Conservation (phyloP, 345 rosid species). For the Eucalyptus tenuipes region DNA sequence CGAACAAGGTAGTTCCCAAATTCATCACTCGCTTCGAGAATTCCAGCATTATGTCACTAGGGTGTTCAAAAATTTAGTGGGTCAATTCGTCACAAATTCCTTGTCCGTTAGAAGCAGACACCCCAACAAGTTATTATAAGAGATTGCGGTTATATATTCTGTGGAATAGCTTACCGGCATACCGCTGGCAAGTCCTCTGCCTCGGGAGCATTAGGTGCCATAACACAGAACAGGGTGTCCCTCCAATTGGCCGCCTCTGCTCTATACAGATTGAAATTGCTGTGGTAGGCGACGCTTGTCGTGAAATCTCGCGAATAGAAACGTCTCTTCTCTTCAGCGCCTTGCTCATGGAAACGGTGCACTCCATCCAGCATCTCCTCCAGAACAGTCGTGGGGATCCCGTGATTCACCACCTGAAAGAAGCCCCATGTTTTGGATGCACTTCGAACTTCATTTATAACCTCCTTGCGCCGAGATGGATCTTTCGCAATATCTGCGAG, state of each 20-base stretch:
- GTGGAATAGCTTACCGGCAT: constrained; percentile 10
- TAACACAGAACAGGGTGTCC: constrained; percentile 8
- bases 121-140: not conserved
- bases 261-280: constrained; percentile 14
- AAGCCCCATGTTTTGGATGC: constrained; percentile 37
- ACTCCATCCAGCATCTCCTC: constrained; percentile 14
- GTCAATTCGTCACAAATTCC: not conserved
- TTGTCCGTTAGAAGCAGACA: not conserved
- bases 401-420: constrained; percentile 29
- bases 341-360: constrained; percentile 23
- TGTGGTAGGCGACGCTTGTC: constrained; percentile 6
- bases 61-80: not conserved
- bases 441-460: not conserved
- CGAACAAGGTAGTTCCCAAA: not conserved
- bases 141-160: not conserved
- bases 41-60: constrained; percentile 9
- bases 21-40: constrained; percentile 1
- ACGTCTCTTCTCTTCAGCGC: constrained; percentile 6
- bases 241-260: constrained; percentile 26
- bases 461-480: not conserved
- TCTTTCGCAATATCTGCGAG: constrained; percentile 1
- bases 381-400: constrained; percentile 7
- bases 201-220: constrained; percentile 14
- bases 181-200: constrained; percentile 19
- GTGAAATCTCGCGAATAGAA: constrained; percentile 9